These are phyloP conservation scores for Triticum monococcum DNA, from an alignment of 176 grass and related monocot species.

Conservation along the genomic window DNA sequence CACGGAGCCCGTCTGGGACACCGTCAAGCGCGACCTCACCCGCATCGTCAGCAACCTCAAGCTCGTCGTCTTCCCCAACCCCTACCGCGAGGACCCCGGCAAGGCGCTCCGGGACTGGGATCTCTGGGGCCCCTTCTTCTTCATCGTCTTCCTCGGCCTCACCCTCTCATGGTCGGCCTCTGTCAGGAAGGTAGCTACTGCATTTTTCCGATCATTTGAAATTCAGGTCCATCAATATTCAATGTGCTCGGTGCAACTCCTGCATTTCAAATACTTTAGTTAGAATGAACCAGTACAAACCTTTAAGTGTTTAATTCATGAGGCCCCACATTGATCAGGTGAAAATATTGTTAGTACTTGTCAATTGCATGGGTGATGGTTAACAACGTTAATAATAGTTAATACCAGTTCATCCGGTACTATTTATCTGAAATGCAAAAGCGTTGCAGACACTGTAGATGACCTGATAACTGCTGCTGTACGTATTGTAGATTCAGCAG, in stretches of 20 bases:
- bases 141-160: slow-evolving; percentile 87
- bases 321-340: background rate
- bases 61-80: slow-evolving; percentile 95
- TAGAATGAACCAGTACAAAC: background rate
- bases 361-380: background rate
- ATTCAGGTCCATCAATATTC: background rate
- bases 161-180: slow-evolving; percentile 90
- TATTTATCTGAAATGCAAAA: background rate
- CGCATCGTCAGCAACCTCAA: slow-evolving; percentile 91
- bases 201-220: background rate
- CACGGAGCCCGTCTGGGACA: slow-evolving; percentile 92
- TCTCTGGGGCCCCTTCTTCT: slow-evolving; percentile 98
- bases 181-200: slow-evolving; percentile 45
- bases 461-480: background rate
- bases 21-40: slow-evolving; percentile 79
- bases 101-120: slow-evolving; percentile 95
- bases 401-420: background rate
- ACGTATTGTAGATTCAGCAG: background rate
- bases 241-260: background rate
- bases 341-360: background rate
- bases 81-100: slow-evolving; percentile 81
- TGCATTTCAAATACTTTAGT: background rate
- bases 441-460: too few relatives aligned
- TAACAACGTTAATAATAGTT: background rate
- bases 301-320: background rate